Conservation (phyloP, 345 rosid species). For the Arabis alpina region DNA sequence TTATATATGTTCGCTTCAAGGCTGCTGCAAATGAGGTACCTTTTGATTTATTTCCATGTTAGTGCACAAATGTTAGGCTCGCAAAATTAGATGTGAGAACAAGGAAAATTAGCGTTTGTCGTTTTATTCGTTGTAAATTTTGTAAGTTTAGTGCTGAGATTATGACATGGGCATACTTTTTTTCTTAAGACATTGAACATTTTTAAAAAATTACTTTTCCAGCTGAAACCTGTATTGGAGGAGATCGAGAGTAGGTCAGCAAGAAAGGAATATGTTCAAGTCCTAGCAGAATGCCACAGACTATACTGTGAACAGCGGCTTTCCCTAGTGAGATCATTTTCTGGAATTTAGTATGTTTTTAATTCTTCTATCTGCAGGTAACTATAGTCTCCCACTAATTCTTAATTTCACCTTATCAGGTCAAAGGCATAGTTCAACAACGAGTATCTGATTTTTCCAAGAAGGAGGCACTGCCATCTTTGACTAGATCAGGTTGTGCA, state of each 20-base stretch:
- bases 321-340: constrained; percentile 66
- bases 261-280: constrained; percentile 82
- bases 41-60: constrained; percentile 21
- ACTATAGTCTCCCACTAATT: constrained; percentile 15
- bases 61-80: constrained; percentile 8
- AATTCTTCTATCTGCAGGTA: constrained; percentile 25
- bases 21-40: constrained; percentile 94
- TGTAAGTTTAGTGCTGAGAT: constrained; percentile 17
- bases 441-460: constrained; percentile 87
- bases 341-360: constrained; percentile 17
- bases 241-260: constrained; percentile 93
- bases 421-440: constrained; percentile 87
- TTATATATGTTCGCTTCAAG: constrained; percentile 92
- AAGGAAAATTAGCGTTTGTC: constrained; percentile 6
- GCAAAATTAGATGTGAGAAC: constrained; percentile 10
- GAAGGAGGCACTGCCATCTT: constrained; percentile 88
- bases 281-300: constrained; percentile 92
- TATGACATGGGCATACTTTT: not conserved
- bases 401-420: constrained; percentile 48
- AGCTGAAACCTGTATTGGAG: constrained; percentile 91
- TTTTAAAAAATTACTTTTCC: constrained; percentile 35
- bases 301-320: constrained; percentile 94
- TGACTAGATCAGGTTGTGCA: constrained; percentile 98
- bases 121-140: constrained; percentile 6
- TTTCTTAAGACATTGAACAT: constrained; percentile 5